A percentile compares a stretch with the other conserved stretches of the same genome.
Conservation (phyloP, 163 green algal species). For the Prototheca wickerhamii region DNA sequence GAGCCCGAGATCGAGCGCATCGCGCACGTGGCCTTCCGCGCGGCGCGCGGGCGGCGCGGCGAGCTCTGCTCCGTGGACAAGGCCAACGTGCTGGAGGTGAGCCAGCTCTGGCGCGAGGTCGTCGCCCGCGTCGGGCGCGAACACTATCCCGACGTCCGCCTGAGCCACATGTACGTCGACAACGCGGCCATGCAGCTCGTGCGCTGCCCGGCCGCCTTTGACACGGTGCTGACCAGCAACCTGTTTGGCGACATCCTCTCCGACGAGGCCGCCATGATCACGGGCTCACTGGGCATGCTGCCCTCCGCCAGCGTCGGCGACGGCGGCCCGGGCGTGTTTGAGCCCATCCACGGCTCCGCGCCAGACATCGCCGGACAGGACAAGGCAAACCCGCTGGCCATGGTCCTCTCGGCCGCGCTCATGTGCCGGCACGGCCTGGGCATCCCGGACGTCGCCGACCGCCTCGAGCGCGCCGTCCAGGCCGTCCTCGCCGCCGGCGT, state of each 20-base stretch:
- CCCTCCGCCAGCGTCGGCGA: constrained; percentile 86
- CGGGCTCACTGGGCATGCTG: constrained; percentile 93
- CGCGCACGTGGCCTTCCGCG: constrained; percentile 86
- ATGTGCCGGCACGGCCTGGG: constrained; percentile 95
- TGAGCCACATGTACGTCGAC: constrained; percentile 89
- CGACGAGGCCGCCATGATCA: constrained; percentile 95
- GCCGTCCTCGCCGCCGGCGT: constrained; percentile 75
- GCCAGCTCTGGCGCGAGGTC: constrained; percentile 67
- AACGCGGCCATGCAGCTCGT: constrained; percentile 94
- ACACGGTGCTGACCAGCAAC: constrained; percentile 98
- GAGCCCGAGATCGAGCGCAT: constrained; percentile 77
- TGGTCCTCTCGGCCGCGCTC: constrained; percentile 95
- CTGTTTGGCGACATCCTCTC: constrained; percentile 99
- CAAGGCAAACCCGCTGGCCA: constrained; percentile 82
- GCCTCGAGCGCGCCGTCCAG: constrained; percentile 78
- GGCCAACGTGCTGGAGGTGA: constrained; percentile 90
- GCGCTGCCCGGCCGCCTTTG: constrained; percentile 81
- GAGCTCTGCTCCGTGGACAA: constrained; percentile 92
- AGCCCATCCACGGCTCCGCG: constrained; percentile 94
- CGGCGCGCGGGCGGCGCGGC: constrained; percentile 68
- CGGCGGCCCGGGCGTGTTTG: constrained; percentile 85
- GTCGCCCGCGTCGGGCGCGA: constrained; percentile 65
- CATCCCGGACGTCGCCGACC: constrained; percentile 69
- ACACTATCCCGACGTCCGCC: constrained; percentile 92
- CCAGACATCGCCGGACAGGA: constrained; percentile 96